phyloP scores from a whole-genome alignment of 805 yeast species.

The Debaryomyces tyrocola region DNA sequence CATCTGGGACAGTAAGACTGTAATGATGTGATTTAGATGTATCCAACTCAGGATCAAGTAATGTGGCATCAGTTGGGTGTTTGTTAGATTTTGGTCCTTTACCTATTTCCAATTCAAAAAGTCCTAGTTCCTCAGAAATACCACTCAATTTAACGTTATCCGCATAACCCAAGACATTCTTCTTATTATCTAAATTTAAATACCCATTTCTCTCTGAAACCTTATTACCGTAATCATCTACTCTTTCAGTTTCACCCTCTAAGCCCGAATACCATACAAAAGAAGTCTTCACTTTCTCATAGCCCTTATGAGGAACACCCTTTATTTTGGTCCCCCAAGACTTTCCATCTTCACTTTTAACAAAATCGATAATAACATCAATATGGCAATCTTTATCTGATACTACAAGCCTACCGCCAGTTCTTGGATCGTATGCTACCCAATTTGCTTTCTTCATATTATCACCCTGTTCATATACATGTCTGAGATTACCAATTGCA shows the following conservation, averaged over 20 bases:
- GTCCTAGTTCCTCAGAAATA: conserved; percentile 61
- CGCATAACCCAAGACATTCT: conserved; percentile 24
- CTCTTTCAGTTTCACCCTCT: conserved; percentile 49
- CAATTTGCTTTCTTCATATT: conserved; percentile 76
- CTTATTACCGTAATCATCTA: conserved; percentile 1
- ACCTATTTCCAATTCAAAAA: conserved; percentile 59
- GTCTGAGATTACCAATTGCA: conserved; percentile 62
- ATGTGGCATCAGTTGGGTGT: conserved; percentile 34
- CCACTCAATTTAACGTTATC: conserved; percentile 45
- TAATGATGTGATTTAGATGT: conserved; percentile 63
- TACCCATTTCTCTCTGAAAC: conserved; percentile 18
- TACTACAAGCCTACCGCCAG: conserved; percentile 80
- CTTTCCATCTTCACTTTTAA: conserved; percentile 65
- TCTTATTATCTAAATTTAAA: conserved; percentile 25
- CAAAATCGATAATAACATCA: conserved; percentile 67
- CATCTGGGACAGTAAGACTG: conserved; percentile 70
- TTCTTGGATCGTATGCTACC: conserved; percentile 83
- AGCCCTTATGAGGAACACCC: conserved; percentile 59
- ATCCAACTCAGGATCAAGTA: conserved; percentile 47
- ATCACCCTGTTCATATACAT: conserved; percentile 72
- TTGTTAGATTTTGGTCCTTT: conserved; percentile 51
- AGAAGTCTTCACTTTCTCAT: conserved; percentile 53
- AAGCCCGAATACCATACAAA: conserved; percentile 78
- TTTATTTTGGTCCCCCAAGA: conserved; percentile 80
- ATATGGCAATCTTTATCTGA: conserved; percentile 65